Percentiles rank a stretch among this genome's conserved stretches.
Evolutionary conservation across 805 yeast species (phyloP).

Genomic region (Cyberlindnera euphorbiae): DNA sequence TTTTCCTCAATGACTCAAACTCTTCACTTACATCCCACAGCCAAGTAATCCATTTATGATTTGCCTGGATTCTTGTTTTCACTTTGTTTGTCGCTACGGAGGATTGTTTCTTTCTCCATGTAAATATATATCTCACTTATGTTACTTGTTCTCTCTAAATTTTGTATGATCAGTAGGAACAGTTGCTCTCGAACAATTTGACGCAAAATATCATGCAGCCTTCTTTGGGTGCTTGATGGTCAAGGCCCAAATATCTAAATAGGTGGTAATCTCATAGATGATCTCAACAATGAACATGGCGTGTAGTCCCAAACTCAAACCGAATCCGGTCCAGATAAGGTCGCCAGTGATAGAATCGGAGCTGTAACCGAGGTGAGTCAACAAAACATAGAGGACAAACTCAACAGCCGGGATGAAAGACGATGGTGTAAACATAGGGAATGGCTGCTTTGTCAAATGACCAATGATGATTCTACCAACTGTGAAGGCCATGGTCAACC

Average conservation of each 20-base stretch:
- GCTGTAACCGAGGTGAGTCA: slow-evolving; percentile 28
- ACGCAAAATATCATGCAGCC: slow-evolving; percentile 11
- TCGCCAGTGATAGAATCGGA: slow-evolving; percentile 41
- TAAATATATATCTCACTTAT: slow-evolving; percentile 1
- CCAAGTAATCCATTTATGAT: no score
- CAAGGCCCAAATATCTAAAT: slow-evolving; percentile 80
- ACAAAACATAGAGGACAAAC: slow-evolving; percentile 26
- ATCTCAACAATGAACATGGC: slow-evolving; percentile 70
- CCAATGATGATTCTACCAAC: slow-evolving; percentile 91
- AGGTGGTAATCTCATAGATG: slow-evolving; percentile 72
- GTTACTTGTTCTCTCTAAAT: no score
- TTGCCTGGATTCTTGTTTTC: no score
- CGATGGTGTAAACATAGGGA: slow-evolving; percentile 71
- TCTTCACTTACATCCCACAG: background rate
- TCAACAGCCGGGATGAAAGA: slow-evolving; percentile 59
- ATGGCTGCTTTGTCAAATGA: slow-evolving; percentile 74
- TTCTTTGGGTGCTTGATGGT: slow-evolving; percentile 74
- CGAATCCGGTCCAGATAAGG: slow-evolving; percentile 61
- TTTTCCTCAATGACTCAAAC: no score
- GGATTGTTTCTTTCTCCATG: no score
- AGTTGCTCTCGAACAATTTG: no score
- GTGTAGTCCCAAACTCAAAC: slow-evolving; percentile 64
- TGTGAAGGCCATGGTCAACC: slow-evolving; percentile 70
- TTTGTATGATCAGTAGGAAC: no score
- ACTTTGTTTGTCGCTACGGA: no score